phyloP scores from a whole-genome alignment of 2,329 filamentous ascomycete species.

The Hypoxylon sp. region DNA sequence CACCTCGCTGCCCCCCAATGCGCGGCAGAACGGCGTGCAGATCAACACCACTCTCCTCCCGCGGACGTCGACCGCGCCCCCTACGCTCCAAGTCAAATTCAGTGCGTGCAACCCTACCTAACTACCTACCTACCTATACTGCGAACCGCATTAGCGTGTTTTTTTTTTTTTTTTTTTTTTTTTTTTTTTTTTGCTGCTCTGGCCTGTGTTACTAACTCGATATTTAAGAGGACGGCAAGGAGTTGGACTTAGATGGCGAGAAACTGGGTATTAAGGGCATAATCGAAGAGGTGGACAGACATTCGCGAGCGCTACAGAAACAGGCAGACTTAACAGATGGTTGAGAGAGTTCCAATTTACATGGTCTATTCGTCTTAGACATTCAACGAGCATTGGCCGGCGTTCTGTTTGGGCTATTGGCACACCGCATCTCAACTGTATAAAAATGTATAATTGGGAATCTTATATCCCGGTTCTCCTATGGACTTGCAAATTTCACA shows the following conservation, averaged over 20 bases:
- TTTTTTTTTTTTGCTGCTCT: neutral
- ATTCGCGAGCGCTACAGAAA: constrained; percentile 86
- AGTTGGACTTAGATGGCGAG: constrained; percentile 85
- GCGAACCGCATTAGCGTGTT: neutral
- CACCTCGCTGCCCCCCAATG: constrained; percentile 84
- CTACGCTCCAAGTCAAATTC: constrained; percentile 84
- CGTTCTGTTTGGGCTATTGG: constrained; percentile 40
- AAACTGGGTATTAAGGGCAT: constrained; percentile 88
- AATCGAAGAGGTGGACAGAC: constrained; percentile 89
- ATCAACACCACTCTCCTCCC: constrained; percentile 85
- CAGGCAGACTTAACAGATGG: constrained; percentile 80
- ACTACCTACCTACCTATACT: neutral
- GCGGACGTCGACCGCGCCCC: constrained; percentile 76
- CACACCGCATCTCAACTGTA: constrained; percentile 9
- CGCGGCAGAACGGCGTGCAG: constrained; percentile 79
- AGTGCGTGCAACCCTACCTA: constrained; percentile 69
- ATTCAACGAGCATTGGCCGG: constrained; percentile 47
- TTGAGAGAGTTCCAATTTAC: constrained; percentile 28
- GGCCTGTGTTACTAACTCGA: constrained; percentile 44
- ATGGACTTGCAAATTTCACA: constrained; percentile 4
- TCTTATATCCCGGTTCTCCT: constrained; percentile 2
- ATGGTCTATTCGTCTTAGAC: constrained; percentile 14
- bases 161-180: too few species aligned
- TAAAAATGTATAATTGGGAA: neutral
- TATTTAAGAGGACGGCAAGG: constrained; percentile 87